Evolutionary conservation across 164 flowering plant species (phyloP).

Genomic region (Berberis vulgaris): DNA sequence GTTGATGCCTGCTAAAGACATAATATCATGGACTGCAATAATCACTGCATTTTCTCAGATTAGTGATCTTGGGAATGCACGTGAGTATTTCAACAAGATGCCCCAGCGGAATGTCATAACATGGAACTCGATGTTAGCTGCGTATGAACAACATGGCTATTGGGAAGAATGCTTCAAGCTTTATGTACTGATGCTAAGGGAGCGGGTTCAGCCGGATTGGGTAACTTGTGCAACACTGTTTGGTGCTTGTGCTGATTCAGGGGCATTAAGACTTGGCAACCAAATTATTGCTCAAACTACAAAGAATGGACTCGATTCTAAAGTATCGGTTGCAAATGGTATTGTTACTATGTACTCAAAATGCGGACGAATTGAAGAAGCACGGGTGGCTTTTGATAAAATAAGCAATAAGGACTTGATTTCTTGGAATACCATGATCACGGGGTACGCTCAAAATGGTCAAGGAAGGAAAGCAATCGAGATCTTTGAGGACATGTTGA

Average conservation of each 20-base stretch:
- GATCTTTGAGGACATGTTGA: constrained; percentile 3
- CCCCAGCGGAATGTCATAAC: constrained; percentile 4
- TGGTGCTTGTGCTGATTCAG: constrained; percentile 3
- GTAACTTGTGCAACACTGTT: background rate
- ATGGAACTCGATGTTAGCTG: constrained; percentile 7
- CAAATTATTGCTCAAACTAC: constrained; percentile 2
- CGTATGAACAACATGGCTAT: constrained; percentile 2
- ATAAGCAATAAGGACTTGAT: constrained; percentile 1
- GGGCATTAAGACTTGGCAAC: constrained; percentile 1
- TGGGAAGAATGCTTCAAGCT: constrained; percentile 8
- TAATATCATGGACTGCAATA: constrained; percentile 8
- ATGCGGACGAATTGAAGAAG: constrained; percentile 6
- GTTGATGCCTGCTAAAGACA: constrained; percentile 4
- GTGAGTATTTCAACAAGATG: constrained; percentile 5
- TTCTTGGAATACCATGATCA: constrained; percentile 8
- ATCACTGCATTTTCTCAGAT: constrained; percentile 5
- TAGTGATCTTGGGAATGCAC: constrained; percentile 4
- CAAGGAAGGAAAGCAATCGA: constrained; percentile 3
- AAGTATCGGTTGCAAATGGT: background rate
- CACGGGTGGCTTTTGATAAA: constrained; percentile 1
- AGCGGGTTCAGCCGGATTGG: constrained; percentile 3
- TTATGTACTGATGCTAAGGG: constrained; percentile 2
- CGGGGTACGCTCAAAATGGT: constrained; percentile 9
- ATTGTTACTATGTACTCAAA: constrained; percentile 3
- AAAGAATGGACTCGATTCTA: background rate